Evolutionary conservation across 2,329 filamentous ascomycete species (phyloP).

Genomic region (Bimuria novae-zelandiae): DNA sequence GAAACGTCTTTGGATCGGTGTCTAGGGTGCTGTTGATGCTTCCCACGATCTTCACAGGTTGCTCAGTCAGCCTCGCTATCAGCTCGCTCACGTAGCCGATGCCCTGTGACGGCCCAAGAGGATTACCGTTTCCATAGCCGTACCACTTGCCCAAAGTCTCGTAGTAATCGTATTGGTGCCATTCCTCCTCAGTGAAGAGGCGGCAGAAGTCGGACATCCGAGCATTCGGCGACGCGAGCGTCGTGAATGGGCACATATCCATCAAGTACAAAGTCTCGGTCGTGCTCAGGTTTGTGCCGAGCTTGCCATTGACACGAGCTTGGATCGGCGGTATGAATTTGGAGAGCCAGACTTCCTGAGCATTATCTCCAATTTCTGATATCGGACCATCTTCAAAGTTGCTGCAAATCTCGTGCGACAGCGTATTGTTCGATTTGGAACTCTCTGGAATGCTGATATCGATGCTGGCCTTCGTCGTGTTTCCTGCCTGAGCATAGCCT

Average conservation of each 20-base stretch:
- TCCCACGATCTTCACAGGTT: constrained; percentile 72
- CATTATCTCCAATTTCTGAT: constrained; percentile 54
- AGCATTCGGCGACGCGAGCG: constrained; percentile 62
- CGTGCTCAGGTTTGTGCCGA: constrained; percentile 69
- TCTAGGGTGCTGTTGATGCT: constrained; percentile 80
- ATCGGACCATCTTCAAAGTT: constrained; percentile 67
- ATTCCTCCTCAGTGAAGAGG: constrained; percentile 75
- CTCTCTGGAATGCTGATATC: constrained; percentile 72
- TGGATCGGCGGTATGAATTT: constrained; percentile 71
- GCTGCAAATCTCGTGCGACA: constrained; percentile 74
- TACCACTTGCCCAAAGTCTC: constrained; percentile 84
- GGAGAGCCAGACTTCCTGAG: constrained; percentile 62
- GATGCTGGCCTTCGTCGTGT: constrained; percentile 46
- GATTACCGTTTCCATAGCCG: constrained; percentile 75
- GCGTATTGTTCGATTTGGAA: constrained; percentile 74
- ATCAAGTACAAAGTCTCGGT: constrained; percentile 73
- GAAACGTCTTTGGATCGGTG: constrained; percentile 69
- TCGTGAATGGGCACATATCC: constrained; percentile 87
- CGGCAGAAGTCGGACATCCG: constrained; percentile 72
- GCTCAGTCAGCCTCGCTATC: constrained; percentile 74
- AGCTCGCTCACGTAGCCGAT: constrained; percentile 89
- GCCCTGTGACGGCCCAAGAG: constrained; percentile 80
- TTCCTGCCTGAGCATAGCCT: constrained; percentile 66
- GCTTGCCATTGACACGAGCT: constrained; percentile 68
- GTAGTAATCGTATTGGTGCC: constrained; percentile 80